Evolutionary conservation across 73 alveolate genomes (phyloP).

Genomic region (Paramecium sonneborni): DNA sequence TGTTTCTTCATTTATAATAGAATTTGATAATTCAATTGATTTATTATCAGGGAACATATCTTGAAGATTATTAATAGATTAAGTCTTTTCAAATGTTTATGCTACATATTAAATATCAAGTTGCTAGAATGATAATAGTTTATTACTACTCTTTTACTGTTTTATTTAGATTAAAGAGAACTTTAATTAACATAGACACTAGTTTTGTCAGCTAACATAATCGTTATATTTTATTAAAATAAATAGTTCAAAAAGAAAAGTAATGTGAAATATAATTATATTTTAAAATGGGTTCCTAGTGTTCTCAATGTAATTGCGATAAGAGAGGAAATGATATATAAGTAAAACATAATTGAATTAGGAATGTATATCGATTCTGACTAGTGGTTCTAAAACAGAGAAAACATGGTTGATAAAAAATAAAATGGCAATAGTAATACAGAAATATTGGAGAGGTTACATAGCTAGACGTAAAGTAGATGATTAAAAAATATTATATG

Average conservation of each 20-base stretch:
- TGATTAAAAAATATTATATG: background rate
- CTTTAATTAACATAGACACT: background rate
- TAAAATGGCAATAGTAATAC: slow-evolving; percentile 4
- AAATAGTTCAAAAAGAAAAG: background rate
- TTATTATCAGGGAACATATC: background rate
- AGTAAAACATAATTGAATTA: background rate
- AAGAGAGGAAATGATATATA: background rate
- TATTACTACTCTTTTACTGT: background rate
- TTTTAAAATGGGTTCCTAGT: background rate
- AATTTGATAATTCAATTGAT: background rate
- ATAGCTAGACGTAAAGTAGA: background rate
- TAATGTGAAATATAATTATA: background rate
- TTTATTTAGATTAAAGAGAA: background rate
- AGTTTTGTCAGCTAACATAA: slow-evolving; percentile 42
- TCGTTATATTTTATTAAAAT: background rate
- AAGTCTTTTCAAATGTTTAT: slow-evolving; percentile 31
- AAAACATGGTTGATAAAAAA: background rate
- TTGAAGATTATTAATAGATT: background rate
- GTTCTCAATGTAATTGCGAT: background rate
- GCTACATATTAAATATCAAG: slow-evolving; percentile 3
- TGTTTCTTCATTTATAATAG: slow-evolving; percentile 1
- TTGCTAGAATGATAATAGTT: background rate
- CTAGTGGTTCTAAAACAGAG: background rate
- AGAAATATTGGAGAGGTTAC: slow-evolving; percentile 2
- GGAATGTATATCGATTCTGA: background rate